Evolutionary conservation across 148 eudicot species (phyloP), one percentile per base, ranked within the genome.

Genomic region (Cornus florida): DNA sequence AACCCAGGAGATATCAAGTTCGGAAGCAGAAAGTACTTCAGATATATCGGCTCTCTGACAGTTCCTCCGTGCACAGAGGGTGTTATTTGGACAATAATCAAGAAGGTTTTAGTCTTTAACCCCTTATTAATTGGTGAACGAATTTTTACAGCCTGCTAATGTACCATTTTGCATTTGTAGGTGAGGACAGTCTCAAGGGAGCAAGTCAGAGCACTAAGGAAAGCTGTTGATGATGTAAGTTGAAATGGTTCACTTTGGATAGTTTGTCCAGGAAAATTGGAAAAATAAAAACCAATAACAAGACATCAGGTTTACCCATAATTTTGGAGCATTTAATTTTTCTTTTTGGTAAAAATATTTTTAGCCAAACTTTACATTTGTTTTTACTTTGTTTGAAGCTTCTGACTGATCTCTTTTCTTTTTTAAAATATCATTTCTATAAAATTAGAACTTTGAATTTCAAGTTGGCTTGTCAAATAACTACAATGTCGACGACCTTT

Each of bases 41-140:
- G 88, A 75, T 85, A 85, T 38, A 24, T 82, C 13, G 90, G 90
- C 75, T 87, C 87, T 66, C 88, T 85, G 2, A 84, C 90, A 10
- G 76, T 59, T 75, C 90, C 90, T 11, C 90, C 90, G 24, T 87
- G 90, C 79, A 82, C 90, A 3, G 90, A 87, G 82, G 88, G 90
- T 57, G 84, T 85, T 53, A 75, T 64, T 38, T 84, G 89, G 89
- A 84, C 81, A 60, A 33, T 86, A 13, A 53, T 80, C 13, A 43
- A 69, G 19, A 79, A 81, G 85, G 87, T 84, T 19, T 2, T 10
- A 28, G 11, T 65, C 23, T 71, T 43, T 11, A 17, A 62, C 10
- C 57, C 17, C 13, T 35, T 74, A 6, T 1, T 43, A 62, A n/a
- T 3, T 24, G 1, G 10, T 20, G 23, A 62, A 62, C 4, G 22